Evolutionary conservation across 2,329 filamentous ascomycete genomes (phyloP).

Genomic region (Xylariaceae sp.): DNA sequence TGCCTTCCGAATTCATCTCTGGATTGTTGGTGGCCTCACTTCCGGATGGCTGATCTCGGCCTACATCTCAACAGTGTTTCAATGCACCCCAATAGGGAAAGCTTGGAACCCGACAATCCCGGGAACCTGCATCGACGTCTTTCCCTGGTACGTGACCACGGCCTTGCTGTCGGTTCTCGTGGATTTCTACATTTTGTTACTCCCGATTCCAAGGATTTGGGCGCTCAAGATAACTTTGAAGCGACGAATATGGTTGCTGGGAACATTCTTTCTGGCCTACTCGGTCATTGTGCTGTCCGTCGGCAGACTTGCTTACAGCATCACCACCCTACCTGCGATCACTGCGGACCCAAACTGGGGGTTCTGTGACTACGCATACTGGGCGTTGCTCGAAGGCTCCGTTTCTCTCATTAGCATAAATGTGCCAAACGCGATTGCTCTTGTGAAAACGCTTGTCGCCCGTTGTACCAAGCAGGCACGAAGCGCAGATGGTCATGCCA

Average conservation of each 20-base stretch:
- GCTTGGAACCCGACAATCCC: conserved; percentile 7
- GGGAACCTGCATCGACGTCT: conserved; percentile 9
- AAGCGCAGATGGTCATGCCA: neutral
- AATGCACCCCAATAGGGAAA: conserved; percentile 10
- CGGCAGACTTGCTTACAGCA: conserved; percentile 10
- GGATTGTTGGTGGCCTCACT: conserved; percentile 9
- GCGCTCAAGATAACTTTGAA: conserved; percentile 11
- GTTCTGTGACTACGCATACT: conserved; percentile 14
- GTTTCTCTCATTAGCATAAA: conserved; percentile 15
- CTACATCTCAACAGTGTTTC: conserved; percentile 6
- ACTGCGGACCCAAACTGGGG: conserved; percentile 9
- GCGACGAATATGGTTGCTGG: conserved; percentile 12
- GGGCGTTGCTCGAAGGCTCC: conserved; percentile 14
- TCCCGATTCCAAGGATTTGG: conserved; percentile 14
- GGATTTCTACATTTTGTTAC: conserved; percentile 14
- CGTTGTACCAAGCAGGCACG: neutral
- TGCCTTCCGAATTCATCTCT: conserved; percentile 7
- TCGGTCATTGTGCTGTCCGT: conserved; percentile 19
- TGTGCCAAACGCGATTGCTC: conserved; percentile 12
- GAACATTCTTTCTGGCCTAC: conserved; percentile 17
- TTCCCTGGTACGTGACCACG: conserved; percentile 10
- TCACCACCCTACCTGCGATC: conserved; percentile 10
- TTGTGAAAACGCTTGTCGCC: conserved; percentile 3
- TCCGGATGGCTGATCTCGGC: neutral
- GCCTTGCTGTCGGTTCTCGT: conserved; percentile 10